phyloP scores from a whole-genome alignment of 208 protist genomes.

The Wallacemonas sp. region DNA sequence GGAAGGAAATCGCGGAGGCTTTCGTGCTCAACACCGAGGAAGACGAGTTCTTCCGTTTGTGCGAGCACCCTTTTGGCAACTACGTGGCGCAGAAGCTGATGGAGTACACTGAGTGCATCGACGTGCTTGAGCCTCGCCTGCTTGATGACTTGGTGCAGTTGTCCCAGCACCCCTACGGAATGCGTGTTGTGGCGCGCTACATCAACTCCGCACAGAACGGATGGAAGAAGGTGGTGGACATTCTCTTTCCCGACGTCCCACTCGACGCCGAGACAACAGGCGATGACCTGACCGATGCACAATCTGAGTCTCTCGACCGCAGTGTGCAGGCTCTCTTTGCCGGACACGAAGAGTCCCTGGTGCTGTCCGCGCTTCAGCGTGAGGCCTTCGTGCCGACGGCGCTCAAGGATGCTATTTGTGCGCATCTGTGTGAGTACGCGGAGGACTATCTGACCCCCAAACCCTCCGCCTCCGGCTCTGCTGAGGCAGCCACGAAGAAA shows the following conservation, averaged over 20 bases:
- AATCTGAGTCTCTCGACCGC: conserved; percentile 35
- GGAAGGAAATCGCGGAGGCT: conserved; percentile 78
- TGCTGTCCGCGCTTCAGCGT: conserved; percentile 65
- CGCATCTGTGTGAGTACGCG: conserved; percentile 68
- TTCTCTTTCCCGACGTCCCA: conserved; percentile 32
- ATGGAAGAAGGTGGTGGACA: conserved; percentile 36
- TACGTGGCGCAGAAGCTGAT: conserved; percentile 87
- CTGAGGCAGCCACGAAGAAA: neutral
- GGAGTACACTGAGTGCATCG: conserved; percentile 58
- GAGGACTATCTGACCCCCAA: conserved; percentile 50
- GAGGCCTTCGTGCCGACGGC: conserved; percentile 46
- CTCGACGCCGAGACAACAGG: conserved; percentile 8
- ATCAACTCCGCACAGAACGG: conserved; percentile 42
- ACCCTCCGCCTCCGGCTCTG: neutral
- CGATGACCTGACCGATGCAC: conserved; percentile 23
- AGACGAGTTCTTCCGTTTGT: conserved; percentile 76
- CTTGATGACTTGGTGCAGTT: conserved; percentile 39
- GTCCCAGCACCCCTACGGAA: conserved; percentile 58
- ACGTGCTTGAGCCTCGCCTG: conserved; percentile 58
- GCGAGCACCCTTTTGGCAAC: conserved; percentile 84
- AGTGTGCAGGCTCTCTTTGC: conserved; percentile 43
- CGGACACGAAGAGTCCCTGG: conserved; percentile 55
- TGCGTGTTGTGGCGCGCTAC: conserved; percentile 80
- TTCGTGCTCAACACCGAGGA: conserved; percentile 79
- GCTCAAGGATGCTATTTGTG: conserved; percentile 80